Base-by-base conservation (phyloP, 805 yeast species). In the Saccharomycopsis schoenii region DNA sequence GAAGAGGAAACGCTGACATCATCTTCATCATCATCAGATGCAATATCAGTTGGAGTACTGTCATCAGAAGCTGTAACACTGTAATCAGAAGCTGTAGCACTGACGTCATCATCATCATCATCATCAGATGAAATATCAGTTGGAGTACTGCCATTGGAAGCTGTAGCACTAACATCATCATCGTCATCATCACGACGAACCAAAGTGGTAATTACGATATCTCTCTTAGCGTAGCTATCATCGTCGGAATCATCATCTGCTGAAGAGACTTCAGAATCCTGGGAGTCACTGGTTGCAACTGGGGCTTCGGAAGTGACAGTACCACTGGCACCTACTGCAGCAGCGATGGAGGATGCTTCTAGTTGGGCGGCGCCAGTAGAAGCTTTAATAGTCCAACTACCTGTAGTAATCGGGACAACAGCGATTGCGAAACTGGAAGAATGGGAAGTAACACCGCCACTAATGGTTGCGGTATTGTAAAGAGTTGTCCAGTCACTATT, bases 361-460 rank as follows among this genome's bases (percentile, higher is more conserved):
- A 59, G 21, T 19, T 58, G 63, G 17, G 62, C 63, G 17, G 65
- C 65, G 4, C 63, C 65, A 15, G 55, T 59, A 14, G 59, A 56
- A 1, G 64, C 65, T 54, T 59, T 63, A 14, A 75, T 65, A 56
- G 72, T 62, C 55, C 76, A 64, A 47, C 73, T 63, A 55, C 73
- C 63, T 40, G 78, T 65, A 34, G 76, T 70, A 21, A 63, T 61
- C 12, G 65, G 61, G 8, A 63, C 65, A 29, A 76, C 77, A 29
- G 78, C 79, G 60, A 76, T 73, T 70, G 78, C 80, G 61, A 76
- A 76, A 50, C 75, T 69, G 24, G 74, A 68, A 41, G 71, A 60
- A 68, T 72, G 73, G 43, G 70, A 70, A 43, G 77, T 70, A 43
- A 70, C 61, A 63, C 76, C 80, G 60, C 73, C 72, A 19, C 68